Evolutionary conservation across 306 rosid species (phyloP).

Genomic region (Comarum palustre): DNA sequence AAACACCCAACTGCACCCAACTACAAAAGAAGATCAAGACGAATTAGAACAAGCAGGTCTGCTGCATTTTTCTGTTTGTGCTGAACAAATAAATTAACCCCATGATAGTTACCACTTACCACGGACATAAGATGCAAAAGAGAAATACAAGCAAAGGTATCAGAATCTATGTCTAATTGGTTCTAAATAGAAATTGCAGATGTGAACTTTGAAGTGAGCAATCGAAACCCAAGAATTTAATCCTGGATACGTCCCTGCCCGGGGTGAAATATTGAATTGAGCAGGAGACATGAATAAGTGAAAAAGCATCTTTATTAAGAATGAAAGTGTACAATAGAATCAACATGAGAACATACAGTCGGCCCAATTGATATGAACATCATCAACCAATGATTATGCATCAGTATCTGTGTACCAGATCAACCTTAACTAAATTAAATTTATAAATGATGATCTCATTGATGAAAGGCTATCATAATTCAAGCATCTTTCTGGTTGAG

Average conservation of each 20-base stretch:
- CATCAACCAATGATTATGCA: not conserved
- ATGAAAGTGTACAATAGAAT: not conserved
- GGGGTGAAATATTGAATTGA: slow-evolving; percentile 8
- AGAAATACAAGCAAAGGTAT: not conserved
- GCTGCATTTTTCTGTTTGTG: slow-evolving; percentile 34
- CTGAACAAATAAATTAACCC: slow-evolving; percentile 19
- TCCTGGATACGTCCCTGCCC: too few species aligned
- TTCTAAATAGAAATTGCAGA: not conserved
- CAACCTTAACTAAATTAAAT: not conserved
- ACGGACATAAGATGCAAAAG: not conserved
- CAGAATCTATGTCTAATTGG: not conserved
- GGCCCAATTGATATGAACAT: slow-evolving; percentile 5
- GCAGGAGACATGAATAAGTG: not conserved
- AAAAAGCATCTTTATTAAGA: not conserved
- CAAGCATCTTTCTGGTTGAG: slow-evolving; percentile 16
- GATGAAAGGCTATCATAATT: not conserved
- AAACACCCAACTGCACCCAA: slow-evolving; percentile 13
- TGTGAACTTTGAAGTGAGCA: not conserved
- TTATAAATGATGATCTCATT: not conserved
- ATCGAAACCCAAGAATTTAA: too few species aligned
- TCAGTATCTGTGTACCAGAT: not conserved
- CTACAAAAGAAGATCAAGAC: slow-evolving; percentile 10
- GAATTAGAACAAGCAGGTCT: slow-evolving; percentile 19
- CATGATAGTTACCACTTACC: slow-evolving; percentile 15
- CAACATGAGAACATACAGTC: slow-evolving; percentile 1